Base-by-base conservation (phyloP, 495 filamentous ascomycete genomes). In the Xylaria intraflava region DNA sequence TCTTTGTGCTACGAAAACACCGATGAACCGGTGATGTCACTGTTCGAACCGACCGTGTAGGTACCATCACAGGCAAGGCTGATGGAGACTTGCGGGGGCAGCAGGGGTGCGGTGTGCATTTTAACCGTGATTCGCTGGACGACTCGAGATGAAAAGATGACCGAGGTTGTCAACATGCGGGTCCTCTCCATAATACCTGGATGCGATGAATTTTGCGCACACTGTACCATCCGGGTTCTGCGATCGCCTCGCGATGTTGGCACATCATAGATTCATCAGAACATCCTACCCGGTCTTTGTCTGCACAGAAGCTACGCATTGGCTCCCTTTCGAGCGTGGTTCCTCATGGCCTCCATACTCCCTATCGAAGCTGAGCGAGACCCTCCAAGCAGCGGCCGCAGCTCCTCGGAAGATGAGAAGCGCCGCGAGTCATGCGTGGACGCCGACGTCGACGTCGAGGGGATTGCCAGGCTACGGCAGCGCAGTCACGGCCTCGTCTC, bases 381-480 rank as follows among this genome's bases (percentile, higher is more conserved):
- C 14, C 29, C 29, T 36, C 20, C 42, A 22, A 14, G 20, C 16
- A 46, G 41, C 23, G 22, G 30, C n/a, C 40, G n/a, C 30, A 22
- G 19, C 11, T 46, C 41, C n/a, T 53, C 42, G 3, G 41, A 43
- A 38, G 30, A 54, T 41, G 57, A 66, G 35, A 58, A 64, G 45
- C 55, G 51, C 35, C 33, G 59, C 38, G 38, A 46, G 43, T 46
- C 33, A 17, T 46, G 50, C 41, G 30, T 46, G n/a, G 27, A 46
- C n/a, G 17, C 19, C 12, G 65, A 71, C 22, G 63, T 65, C 31
- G 31, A 67, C 9, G 53, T 65, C 47, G 55, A 70, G 53, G 31
- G 72, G 12, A 23, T 57, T 45, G 40, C 56, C 22, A 58, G 64
- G 43, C 17, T 55, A 10, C 23, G 3, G 2, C 6, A 43, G 14